These are phyloP conservation scores for Mitragyna speciosa DNA, from an alignment of 257 asterid genomes.

Conservation along the genomic window DNA sequence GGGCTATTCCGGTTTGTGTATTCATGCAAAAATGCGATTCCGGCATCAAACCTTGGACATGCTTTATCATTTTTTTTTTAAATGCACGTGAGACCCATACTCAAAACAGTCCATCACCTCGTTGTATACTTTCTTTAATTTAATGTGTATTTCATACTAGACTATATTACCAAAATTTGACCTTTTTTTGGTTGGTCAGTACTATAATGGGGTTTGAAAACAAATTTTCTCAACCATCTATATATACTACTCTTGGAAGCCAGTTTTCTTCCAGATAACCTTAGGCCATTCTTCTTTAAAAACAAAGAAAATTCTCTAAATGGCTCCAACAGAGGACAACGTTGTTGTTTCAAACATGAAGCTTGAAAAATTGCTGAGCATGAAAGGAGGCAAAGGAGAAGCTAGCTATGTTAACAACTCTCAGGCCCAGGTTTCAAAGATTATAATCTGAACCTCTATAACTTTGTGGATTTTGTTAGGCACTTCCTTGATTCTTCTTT, in stretches of 20 bases:
- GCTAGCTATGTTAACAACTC: constrained; percentile 86
- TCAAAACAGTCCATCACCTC: background rate
- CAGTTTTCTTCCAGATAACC: background rate
- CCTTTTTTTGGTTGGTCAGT: background rate
- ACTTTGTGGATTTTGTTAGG: background rate
- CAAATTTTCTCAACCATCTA: background rate
- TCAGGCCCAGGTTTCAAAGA: constrained; percentile 73
- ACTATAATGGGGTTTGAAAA: background rate
- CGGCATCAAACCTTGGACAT: constrained; percentile 43
- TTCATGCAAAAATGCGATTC: constrained; percentile 22
- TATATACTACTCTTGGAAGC: constrained; percentile 5
- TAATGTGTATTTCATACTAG: background rate
- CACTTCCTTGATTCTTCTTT: background rate
- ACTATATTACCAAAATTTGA: background rate
- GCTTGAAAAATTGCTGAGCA: constrained; percentile 75
- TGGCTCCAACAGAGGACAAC: constrained; percentile 61
- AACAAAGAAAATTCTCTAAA: constrained; percentile 1
- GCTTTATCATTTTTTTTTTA: background rate
- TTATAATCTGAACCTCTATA: background rate
- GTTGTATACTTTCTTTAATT: constrained; percentile 20
- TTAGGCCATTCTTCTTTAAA: background rate
- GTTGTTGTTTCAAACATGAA: constrained; percentile 61
- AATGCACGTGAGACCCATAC: constrained; percentile 53
- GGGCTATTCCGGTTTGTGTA: constrained; percentile 8
- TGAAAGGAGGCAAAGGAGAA: constrained; percentile 97